Base-by-base conservation (phyloP, 1,139 yeast species). In the Geotrichum reessii region DNA sequence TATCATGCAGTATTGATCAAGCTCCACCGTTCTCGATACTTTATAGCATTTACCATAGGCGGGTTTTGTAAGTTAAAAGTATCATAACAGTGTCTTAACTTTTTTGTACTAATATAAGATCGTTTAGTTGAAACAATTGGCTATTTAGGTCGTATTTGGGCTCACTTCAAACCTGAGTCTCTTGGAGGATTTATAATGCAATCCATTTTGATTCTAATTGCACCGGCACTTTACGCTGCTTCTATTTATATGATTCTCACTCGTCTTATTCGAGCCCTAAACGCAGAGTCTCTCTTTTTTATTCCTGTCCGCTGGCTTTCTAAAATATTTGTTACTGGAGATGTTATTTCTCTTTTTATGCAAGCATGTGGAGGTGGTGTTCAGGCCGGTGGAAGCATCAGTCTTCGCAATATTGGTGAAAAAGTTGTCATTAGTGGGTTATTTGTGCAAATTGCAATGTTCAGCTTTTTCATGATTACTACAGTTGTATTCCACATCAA, bases 81-180 rank as follows among this genome's bases (percentile, higher is more conserved):
- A 51, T 4, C n/a, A n/a, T n/a, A n/a, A n/a, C n/a, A n/a, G n/a
- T n/a, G n/a, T n/a, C n/a, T n/a, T n/a, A n/a, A n/a, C n/a, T n/a
- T 47, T 19, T 31, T 46, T 24, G 31, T 17, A 51, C 50, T 6
- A 58, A 50, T 19, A 17, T 48, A 42, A 11, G 6, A 7, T 17
- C 12, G 17, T 22, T 19, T 22, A 28, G 17, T 66, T 27, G 66
- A 66, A 56, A 64, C 64, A 2, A 47, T 71, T 22, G 81, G 81
- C 1, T 77, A 76, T 62, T 65, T 68, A 44, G 71, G 70, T 5
- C 69, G 81, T 62, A 58, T 67, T 22, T 51, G 64, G 2, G 71
- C 75, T 4, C 60, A 66, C 33, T 49, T 57, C 3, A 53, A 66
- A 14, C 61, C 62, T 6, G 58, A 59, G 3, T 55, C 6, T 28